Base-by-base conservation (phyloP, 352 stramenopile species). In the Globisporangium lucens region DNA sequence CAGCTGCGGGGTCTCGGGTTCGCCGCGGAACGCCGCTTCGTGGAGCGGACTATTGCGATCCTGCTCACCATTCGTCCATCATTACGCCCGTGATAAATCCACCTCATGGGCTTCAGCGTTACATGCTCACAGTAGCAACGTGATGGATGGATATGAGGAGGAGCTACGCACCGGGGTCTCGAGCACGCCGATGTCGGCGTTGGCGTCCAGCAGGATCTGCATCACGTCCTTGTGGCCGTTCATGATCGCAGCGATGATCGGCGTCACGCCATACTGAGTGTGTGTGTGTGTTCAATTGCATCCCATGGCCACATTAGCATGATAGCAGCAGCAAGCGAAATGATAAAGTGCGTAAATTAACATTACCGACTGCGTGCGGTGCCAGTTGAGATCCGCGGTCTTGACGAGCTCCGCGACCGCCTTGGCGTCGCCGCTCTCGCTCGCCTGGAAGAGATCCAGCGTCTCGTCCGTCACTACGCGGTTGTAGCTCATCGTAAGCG, bases 21-120 rank as follows among this genome's bases (percentile, higher is more conserved):
- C 71, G 33, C 77, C 80, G 56, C 73, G 75, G 49, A 82, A 88
- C 20, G 81, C 80, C 17, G 84, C 82, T 53, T 94, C 86, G 20
- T 94, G 86, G 13, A 94, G 72, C 9, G 86, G 82, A 47, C 79
- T 92, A 47, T 94, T 94, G 62, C 74, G 80, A 55, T 92, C 83
- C 85, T 93, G 72, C 17, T 41, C 53, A 41, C 10, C 53, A 38
- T 13, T 2, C 7, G 38, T 8, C 38, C 38, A 46, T 46, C 38
- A 46, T 46, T 46, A 46, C 38, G 38, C 12, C 38, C 38, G 7
- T 12, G 12, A 43, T 15, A 43, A 43, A 41, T 17, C 4, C 13
- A 43, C 17, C 13, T 47, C 41, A 47, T 17, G 13, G 41, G 15
- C 41, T 47, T 47, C 15, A 47, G 41, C n/a, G 15, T 47, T 47